Evolutionary conservation across 106 monocot species (phyloP).

Genomic region (Cymbidium sinense): DNA sequence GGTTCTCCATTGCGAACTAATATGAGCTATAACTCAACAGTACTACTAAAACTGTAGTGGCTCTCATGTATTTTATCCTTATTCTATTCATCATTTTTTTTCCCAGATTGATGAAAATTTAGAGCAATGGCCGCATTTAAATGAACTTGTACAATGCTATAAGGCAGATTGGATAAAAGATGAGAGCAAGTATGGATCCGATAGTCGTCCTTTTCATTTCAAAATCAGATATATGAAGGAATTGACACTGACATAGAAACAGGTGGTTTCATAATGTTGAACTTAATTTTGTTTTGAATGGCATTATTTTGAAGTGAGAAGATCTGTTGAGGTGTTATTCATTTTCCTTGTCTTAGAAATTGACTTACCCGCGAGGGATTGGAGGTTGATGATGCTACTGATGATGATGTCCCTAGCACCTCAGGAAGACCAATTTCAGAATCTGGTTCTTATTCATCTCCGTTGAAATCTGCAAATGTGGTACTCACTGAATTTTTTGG

Average conservation of each 20-base stretch:
- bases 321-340: neutral
- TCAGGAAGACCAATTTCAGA: conserved; percentile 78
- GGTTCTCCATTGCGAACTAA: neutral
- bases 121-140: conserved; percentile 96
- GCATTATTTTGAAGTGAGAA: neutral
- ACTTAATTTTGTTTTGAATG: neutral
- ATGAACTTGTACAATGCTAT: conserved; percentile 89
- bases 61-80: neutral
- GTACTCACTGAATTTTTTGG: conserved; percentile 13
- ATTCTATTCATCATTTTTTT: conserved; percentile 4
- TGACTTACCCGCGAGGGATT: conserved; percentile 61
- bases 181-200: conserved; percentile 83
- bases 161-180: conserved; percentile 94
- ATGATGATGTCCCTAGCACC: conserved; percentile 66
- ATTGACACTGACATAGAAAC: conserved; percentile 98
- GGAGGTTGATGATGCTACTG: conserved; percentile 24
- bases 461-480: conserved; percentile 18
- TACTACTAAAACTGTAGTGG: neutral
- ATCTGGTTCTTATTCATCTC: conserved; percentile 16
- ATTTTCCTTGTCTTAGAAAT: conserved; percentile 41
- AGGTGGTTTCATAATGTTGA: conserved; percentile 29
- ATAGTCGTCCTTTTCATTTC: conserved; percentile 63
- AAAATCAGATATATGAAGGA: conserved; percentile 93
- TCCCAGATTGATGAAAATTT: conserved; percentile 83
- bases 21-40: neutral